Conservation (phyloP, 2,329 filamentous ascomycete genomes). For the Botrytis fabae region DNA sequence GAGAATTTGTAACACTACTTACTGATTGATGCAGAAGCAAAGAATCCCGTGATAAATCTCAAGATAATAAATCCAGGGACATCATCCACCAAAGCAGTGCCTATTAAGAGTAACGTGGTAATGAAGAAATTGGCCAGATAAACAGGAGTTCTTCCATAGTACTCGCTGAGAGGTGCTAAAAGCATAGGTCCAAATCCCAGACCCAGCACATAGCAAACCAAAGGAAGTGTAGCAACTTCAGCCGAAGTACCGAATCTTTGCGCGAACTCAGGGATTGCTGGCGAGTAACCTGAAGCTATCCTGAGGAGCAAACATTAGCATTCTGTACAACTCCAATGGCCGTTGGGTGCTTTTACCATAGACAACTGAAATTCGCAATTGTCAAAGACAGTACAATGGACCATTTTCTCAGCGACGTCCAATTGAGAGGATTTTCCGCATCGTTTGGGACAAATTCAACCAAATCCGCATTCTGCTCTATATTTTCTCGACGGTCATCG, state of each 20-base stretch:
- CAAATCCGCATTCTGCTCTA: not conserved
- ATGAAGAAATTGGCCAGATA: slow-evolving; percentile 49
- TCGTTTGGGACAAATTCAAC: slow-evolving; percentile 28
- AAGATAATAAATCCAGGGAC: slow-evolving; percentile 48
- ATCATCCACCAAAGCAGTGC: slow-evolving; percentile 59
- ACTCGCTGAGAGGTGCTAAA: slow-evolving; percentile 60
- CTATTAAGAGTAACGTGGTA: slow-evolving; percentile 61
- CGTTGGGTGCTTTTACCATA: slow-evolving; percentile 50
- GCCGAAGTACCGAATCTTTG: slow-evolving; percentile 1
- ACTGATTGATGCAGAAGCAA: slow-evolving; percentile 41
- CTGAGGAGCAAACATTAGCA: slow-evolving; percentile 44
- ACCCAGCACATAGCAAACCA: slow-evolving; percentile 55
- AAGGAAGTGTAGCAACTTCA: slow-evolving; percentile 18
- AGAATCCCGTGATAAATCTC: slow-evolving; percentile 51
- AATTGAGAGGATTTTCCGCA: slow-evolving; percentile 35
- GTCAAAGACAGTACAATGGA: slow-evolving; percentile 37
- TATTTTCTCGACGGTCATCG: not conserved
- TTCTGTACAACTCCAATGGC: slow-evolving; percentile 48
- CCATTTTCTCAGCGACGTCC: slow-evolving; percentile 31
- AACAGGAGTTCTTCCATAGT: slow-evolving; percentile 52
- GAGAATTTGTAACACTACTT: not conserved
- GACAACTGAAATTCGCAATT: slow-evolving; percentile 12
- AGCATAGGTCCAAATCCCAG: slow-evolving; percentile 61
- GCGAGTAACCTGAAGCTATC: slow-evolving; percentile 29
- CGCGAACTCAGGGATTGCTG: not conserved